Conservation (phyloP, 106 monocot genomes). For the Chionographis japonica region DNA sequence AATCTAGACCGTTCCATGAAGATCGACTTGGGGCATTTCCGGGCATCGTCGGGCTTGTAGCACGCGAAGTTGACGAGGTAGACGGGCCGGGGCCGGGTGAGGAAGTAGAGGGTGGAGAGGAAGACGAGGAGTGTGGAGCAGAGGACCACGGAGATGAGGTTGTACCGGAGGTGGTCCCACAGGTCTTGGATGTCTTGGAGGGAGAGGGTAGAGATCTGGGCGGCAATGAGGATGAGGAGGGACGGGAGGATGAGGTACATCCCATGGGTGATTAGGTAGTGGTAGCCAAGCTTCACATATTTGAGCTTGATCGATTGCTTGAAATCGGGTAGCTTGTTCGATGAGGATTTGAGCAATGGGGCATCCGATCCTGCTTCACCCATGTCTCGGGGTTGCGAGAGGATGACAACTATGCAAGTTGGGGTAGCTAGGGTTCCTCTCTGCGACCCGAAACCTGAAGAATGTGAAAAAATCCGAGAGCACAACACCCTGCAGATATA, state of each 20-base stretch:
- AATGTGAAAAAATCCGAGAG: too few species aligned
- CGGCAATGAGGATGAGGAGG: conserved; percentile 23
- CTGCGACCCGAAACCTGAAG: too few species aligned
- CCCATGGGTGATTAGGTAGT: conserved; percentile 59
- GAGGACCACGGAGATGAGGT: conserved; percentile 49
- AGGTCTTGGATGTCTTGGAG: conserved; percentile 29
- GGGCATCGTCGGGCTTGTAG: conserved; percentile 47
- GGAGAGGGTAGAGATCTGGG: conserved; percentile 49
- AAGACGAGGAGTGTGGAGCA: conserved; percentile 56
- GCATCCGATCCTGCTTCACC: background rate
- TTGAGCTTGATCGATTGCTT: conserved; percentile 64
- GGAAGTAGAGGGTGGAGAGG: conserved; percentile 53
- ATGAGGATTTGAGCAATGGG: conserved; percentile 1
- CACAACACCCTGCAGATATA: too few species aligned
- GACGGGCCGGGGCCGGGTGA: conserved; percentile 46
- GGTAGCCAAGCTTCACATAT: conserved; percentile 68
- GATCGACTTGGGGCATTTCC: conserved; percentile 29
- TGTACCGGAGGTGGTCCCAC: conserved; percentile 46
- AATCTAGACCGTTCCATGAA: conserved; percentile 34
- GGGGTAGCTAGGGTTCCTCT: too few species aligned
- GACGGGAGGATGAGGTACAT: conserved; percentile 47
- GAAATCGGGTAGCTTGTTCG: conserved; percentile 46
- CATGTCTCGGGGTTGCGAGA: too few species aligned
- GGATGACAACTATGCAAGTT: too few species aligned
- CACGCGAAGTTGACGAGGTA: conserved; percentile 65